Conservation (phyloP, 1,284 basidiomycete genomes). For the Boletellus sp. region DNA sequence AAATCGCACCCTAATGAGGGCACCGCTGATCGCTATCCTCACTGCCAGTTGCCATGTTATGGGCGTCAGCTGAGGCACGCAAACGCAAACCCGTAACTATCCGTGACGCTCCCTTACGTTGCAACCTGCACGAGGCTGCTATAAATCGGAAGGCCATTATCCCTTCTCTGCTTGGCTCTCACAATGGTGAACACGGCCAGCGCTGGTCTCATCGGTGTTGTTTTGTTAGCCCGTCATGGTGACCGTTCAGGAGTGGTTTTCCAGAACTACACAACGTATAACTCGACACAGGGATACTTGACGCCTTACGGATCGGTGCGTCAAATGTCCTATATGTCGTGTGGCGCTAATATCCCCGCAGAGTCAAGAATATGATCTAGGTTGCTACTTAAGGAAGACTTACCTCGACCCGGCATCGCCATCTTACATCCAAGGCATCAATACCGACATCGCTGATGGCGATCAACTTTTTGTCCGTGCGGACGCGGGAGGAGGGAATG, state of each 20-base stretch:
- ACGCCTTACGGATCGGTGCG: constrained; percentile 44
- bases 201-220: constrained; percentile 32
- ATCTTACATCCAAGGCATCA: constrained; percentile 36
- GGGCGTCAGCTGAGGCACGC: background rate
- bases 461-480: constrained; percentile 35
- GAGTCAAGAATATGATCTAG: constrained; percentile 40
- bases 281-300: constrained; percentile 41
- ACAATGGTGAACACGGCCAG: constrained; percentile 27
- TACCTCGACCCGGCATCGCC: constrained; percentile 35
- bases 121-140: background rate
- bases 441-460: constrained; percentile 26
- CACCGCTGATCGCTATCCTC: background rate
- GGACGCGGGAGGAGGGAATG: constrained; percentile 43
- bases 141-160: constrained; percentile 14
- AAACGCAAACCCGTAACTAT: background rate
- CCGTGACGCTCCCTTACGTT: background rate
- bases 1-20: background rate
- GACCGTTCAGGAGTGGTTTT: constrained; percentile 38
- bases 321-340: background rate
- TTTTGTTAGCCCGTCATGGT: constrained; percentile 44
- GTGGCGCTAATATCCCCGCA: constrained; percentile 3
- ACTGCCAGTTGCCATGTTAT: constrained; percentile 1
- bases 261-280: constrained; percentile 37
- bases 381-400: constrained; percentile 35
- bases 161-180: background rate